These are phyloP conservation scores for Kodamaea kakaduensis DNA, from an alignment of 805 yeast species.

Conservation along the genomic window DNA sequence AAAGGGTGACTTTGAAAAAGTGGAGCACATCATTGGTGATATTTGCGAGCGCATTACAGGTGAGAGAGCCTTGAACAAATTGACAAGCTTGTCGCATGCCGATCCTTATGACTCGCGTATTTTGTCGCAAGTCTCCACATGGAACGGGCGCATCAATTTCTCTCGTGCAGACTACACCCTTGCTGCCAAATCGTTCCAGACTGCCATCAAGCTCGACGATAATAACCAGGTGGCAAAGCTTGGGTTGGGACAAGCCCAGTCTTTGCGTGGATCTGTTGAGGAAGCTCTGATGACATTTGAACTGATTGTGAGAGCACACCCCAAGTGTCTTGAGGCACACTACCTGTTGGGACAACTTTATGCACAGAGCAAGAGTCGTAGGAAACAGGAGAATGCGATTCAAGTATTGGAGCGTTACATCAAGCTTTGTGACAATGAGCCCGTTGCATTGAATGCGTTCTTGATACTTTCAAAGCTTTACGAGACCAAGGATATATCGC, in stretches of 20 bases:
- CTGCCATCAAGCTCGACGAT: constrained; percentile 63
- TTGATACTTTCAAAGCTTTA: constrained; percentile 65
- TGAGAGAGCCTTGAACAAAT: constrained; percentile 11
- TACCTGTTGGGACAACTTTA: constrained; percentile 75
- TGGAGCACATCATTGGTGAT: constrained; percentile 51
- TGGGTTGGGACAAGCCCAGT: constrained; percentile 84
- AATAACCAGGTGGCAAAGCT: constrained; percentile 65
- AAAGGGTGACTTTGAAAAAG: constrained; percentile 54
- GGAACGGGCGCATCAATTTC: constrained; percentile 82
- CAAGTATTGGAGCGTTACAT: constrained; percentile 66
- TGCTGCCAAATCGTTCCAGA: constrained; percentile 70
- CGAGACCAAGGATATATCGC: constrained; percentile 63
- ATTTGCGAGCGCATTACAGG: constrained; percentile 24
- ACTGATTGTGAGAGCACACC: constrained; percentile 57
- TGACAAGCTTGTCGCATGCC: constrained; percentile 17
- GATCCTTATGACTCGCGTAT: constrained; percentile 28
- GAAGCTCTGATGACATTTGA: constrained; percentile 89
- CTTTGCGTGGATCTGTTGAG: constrained; percentile 65
- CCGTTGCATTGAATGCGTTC: constrained; percentile 59
- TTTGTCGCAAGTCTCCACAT: constrained; percentile 47
- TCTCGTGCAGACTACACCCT: constrained; percentile 55
- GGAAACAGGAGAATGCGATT: constrained; percentile 53
- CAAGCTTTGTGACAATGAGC: constrained; percentile 59
- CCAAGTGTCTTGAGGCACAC: constrained; percentile 68
- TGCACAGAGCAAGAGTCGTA: constrained; percentile 40